Evolutionary conservation across 2,329 filamentous ascomycete genomes (phyloP), one percentile per base, ranked within the genome.

Genomic region (Fusarium paranaense): DNA sequence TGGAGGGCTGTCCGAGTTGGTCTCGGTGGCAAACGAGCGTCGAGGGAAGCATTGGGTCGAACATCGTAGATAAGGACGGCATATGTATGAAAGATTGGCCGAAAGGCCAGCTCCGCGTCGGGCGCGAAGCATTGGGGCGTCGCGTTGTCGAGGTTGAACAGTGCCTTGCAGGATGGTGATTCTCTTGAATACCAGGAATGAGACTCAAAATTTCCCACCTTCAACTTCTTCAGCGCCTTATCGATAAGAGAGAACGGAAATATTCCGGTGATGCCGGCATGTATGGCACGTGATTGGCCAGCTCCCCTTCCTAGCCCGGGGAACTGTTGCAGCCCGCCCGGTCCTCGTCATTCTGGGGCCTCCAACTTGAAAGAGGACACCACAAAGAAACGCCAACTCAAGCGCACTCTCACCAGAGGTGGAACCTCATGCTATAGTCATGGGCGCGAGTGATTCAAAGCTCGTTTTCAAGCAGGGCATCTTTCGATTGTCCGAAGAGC

Each of bases 401-500:
- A 70, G 68, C 66, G 69, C 58, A 71, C 59, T 58, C 50, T 75
- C 64, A 67, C 54, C 59, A 61, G 62, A 64, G 60, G 40, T 59
- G 69, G 56, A 71, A 71, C 76, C 76, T 80, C 76, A 73, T 76
- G 70, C 76, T 72, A 69, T 77, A 80, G 75, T 74, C 50, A 99
- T 99, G 97, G 97, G 97, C 84, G 96, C 96, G 82, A 98, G 96
- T 85, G 96, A 98, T 86, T 98, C 96, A 80, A 98, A 98, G 89
- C 92, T 98, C 81, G 95, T 96, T 81, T 98, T 99, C 90, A 98
- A 98, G 86, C 94, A 97, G 85, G 96, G 95, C 85, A 97, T 98
- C 86, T 98, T 98, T 87, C 92, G 94, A 81, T 91, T 99, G 69
- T 97, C 95, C n/a, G 95, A 98, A 83, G 93, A 97, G 82, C 91